Conservation (phyloP, 352 stramenopile genomes). For the Phytopythium helicoides region DNA sequence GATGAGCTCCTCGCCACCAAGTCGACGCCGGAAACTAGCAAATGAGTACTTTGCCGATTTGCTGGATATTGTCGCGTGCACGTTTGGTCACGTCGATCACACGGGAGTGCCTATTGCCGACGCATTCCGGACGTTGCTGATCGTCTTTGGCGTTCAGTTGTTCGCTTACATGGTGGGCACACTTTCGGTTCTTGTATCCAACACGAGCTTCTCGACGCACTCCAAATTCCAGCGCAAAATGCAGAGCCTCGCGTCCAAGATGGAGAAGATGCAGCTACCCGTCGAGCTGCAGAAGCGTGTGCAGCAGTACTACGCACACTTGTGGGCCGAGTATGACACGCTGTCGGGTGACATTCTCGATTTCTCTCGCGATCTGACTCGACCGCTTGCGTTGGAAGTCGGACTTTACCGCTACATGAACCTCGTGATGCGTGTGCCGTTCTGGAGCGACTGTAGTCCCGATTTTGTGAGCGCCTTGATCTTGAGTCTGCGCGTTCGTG, state of each 20-base stretch:
- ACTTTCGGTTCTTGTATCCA: neutral
- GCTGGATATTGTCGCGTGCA: neutral
- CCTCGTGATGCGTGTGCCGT: constrained; percentile 4
- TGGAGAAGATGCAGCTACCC: constrained; percentile 34
- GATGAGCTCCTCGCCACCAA: neutral
- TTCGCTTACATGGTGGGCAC: neutral
- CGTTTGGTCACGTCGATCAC: neutral
- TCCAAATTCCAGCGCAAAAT: constrained; percentile 19
- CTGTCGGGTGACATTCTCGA: constrained; percentile 12
- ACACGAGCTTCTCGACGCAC: neutral
- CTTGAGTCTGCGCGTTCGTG: constrained; percentile 10
- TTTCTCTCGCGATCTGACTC: constrained; percentile 20
- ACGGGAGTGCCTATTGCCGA: neutral
- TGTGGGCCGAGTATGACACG: constrained; percentile 34
- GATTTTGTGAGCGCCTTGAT: constrained; percentile 25
- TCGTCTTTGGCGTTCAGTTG: neutral
- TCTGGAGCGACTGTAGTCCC: constrained; percentile 20
- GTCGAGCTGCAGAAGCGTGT: constrained; percentile 33
- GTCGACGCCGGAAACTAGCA: too few species aligned
- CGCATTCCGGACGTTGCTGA: neutral
- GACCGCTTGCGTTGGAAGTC: constrained; percentile 26
- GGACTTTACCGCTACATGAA: constrained; percentile 18
- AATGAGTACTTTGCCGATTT: neutral
- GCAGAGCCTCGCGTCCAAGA: constrained; percentile 18
- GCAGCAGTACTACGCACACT: constrained; percentile 36